These are phyloP conservation scores for Hypoxylon crocopeplum DNA, from an alignment of 495 filamentous ascomycete species.

Conservation along the genomic window DNA sequence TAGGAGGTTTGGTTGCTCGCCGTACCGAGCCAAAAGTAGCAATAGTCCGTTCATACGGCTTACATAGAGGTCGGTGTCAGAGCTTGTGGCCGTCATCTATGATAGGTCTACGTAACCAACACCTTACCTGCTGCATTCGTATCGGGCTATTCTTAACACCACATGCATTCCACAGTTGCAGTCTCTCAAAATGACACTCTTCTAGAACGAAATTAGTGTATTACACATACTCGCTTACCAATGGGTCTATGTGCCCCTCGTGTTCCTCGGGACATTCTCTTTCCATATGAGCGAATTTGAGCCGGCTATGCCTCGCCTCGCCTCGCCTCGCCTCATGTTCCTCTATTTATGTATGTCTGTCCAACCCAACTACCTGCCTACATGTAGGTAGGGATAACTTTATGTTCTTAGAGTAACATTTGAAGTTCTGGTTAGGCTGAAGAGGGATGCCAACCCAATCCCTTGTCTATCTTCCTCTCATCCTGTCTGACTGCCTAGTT, in stretches of 20 bases:
- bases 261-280: not conserved
- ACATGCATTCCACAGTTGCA: no score
- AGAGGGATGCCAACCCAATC: conserved; percentile 24
- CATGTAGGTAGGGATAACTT: no score
- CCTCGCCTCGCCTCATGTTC: not conserved
- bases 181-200: no score
- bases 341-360: no score
- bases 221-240: no score
- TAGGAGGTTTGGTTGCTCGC: not conserved
- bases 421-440: conserved; percentile 23
- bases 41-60: no score
- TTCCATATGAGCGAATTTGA: conserved; percentile 5
- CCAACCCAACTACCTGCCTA: not conserved
- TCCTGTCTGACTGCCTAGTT: conserved; percentile 7
- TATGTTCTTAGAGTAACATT: not conserved
- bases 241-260: not conserved
- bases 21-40: no score
- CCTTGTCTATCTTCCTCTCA: conserved; percentile 19
- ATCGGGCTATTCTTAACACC: no score
- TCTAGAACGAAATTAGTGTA: no score
- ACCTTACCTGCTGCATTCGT: no score
- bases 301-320: not conserved
- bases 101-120: conserved; percentile 17
- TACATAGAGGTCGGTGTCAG: no score
- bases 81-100: not conserved